A percentile compares a stretch with the other conserved stretches of the same genome.
These are phyloP conservation scores for Podila epigama DNA, from an alignment of 192 early-diverging fungal genomes.

Conservation along the genomic window DNA sequence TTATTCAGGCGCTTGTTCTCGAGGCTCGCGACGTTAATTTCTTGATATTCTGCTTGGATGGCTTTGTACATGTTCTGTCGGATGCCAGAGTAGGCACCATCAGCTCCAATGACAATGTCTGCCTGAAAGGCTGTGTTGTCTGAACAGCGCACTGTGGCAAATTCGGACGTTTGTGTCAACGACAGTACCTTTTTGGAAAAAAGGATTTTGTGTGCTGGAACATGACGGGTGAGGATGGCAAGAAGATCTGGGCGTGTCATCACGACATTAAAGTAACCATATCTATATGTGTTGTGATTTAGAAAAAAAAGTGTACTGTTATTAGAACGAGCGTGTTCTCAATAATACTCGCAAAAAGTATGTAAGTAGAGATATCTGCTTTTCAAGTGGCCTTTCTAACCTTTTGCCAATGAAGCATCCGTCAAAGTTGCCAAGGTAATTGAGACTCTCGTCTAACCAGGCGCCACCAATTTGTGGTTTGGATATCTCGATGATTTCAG, in stretches of 20 bases:
- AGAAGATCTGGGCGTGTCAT: neutral
- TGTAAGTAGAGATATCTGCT: too few relatives aligned
- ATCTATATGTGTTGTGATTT: neutral
- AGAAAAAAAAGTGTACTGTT: neutral
- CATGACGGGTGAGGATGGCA: neutral
- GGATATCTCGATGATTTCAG: slow-evolving; percentile 17
- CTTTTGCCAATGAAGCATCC: slow-evolving; percentile 25
- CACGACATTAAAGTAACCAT: neutral
- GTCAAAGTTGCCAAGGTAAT: slow-evolving; percentile 13
- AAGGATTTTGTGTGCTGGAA: neutral
- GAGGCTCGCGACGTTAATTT: neutral
- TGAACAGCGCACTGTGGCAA: neutral
- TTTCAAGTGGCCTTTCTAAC: neutral
- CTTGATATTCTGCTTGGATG: neutral
- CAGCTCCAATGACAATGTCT: neutral
- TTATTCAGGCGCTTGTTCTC: neutral
- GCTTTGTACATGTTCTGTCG: neutral
- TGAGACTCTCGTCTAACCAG: slow-evolving; percentile 22
- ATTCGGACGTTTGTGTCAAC: neutral
- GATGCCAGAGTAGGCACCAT: neutral
- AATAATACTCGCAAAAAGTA: too few relatives aligned
- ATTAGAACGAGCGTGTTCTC: neutral
- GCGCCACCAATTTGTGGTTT: slow-evolving; percentile 21
- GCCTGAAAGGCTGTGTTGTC: neutral
- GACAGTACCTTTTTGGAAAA: neutral